Evolutionary conservation across 352 stramenopile species (phyloP).

Genomic region (Globisporangium cystogenes): DNA sequence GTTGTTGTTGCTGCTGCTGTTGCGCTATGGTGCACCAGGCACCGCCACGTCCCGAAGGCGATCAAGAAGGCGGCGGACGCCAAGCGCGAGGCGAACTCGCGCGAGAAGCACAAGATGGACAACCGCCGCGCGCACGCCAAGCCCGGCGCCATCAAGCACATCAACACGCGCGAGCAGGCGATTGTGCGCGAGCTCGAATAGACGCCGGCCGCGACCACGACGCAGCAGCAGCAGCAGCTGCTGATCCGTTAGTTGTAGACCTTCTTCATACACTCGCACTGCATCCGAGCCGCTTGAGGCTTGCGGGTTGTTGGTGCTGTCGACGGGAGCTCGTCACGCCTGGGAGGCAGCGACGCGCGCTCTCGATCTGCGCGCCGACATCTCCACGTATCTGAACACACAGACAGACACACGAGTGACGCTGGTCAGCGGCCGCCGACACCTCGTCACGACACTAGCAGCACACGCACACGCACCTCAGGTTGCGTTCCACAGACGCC

Average conservation of each 20-base stretch:
- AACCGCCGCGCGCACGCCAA: conserved; percentile 82
- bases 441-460: background rate
- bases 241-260: background rate
- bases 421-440: too few relatives aligned
- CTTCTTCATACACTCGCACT: background rate
- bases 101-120: conserved; percentile 81
- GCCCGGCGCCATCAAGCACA: conserved; percentile 61
- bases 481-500: conserved; percentile 29
- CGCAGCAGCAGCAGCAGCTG: background rate
- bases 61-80: conserved; percentile 96
- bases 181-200: conserved; percentile 83
- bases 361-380: conserved; percentile 19
- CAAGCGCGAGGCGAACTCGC: conserved; percentile 76
- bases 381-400: conserved; percentile 43
- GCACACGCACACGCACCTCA: conserved; percentile 18
- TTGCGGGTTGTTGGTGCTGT: too few relatives aligned
- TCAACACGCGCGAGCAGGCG: conserved; percentile 69
- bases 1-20: too few relatives aligned
- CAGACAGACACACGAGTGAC: too few relatives aligned
- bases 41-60: conserved; percentile 95
- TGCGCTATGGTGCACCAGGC: conserved; percentile 58
- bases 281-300: too few relatives aligned
- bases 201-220: conserved; percentile 1
- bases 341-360: background rate
- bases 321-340: too few relatives aligned